Conservation (phyloP, 805 yeast genomes). For the Hanseniaspora nectarophila region DNA sequence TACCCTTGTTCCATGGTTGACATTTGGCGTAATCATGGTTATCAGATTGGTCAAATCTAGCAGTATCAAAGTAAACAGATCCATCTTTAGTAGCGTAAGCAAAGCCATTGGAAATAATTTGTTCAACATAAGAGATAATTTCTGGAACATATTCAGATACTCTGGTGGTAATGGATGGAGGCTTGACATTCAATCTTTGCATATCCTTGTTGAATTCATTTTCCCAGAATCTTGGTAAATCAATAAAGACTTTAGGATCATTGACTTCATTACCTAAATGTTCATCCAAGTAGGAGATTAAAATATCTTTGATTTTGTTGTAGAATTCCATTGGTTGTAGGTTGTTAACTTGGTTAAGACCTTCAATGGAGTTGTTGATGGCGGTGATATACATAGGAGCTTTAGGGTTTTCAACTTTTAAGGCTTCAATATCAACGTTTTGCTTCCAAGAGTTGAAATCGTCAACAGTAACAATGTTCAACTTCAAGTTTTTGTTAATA, state of each 20-base stretch:
- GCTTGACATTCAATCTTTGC: slow-evolving; percentile 69
- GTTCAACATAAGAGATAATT: slow-evolving; percentile 64
- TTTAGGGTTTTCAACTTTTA: slow-evolving; percentile 58
- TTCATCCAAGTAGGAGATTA: slow-evolving; percentile 60
- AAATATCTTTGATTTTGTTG: slow-evolving; percentile 52
- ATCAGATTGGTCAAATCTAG: slow-evolving; percentile 56
- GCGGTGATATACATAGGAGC: slow-evolving; percentile 74
- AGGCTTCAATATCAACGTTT: slow-evolving; percentile 38
- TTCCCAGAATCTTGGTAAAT: slow-evolving; percentile 85
- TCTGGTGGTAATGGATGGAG: slow-evolving; percentile 78
- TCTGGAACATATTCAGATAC: slow-evolving; percentile 95
- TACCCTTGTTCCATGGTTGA: slow-evolving; percentile 97
- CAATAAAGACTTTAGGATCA: slow-evolving; percentile 73
- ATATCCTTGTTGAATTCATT: slow-evolving; percentile 72
- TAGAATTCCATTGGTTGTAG: slow-evolving; percentile 34
- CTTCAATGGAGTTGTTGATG: slow-evolving; percentile 39
- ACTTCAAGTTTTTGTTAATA: slow-evolving; percentile 42
- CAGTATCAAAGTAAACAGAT: slow-evolving; percentile 91
- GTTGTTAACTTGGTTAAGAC: slow-evolving; percentile 19
- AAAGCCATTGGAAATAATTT: slow-evolving; percentile 65
- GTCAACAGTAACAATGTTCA: slow-evolving; percentile 24
- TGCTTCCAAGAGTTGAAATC: slow-evolving; percentile 44
- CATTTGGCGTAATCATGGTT: slow-evolving; percentile 84
- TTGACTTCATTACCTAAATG: slow-evolving; percentile 63
- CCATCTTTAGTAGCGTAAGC: slow-evolving; percentile 80